Evolutionary conservation across 768 basidiomycete species (phyloP), one percentile per base, ranked within the genome.

Genomic region (Pleurotus pulmonarius): DNA sequence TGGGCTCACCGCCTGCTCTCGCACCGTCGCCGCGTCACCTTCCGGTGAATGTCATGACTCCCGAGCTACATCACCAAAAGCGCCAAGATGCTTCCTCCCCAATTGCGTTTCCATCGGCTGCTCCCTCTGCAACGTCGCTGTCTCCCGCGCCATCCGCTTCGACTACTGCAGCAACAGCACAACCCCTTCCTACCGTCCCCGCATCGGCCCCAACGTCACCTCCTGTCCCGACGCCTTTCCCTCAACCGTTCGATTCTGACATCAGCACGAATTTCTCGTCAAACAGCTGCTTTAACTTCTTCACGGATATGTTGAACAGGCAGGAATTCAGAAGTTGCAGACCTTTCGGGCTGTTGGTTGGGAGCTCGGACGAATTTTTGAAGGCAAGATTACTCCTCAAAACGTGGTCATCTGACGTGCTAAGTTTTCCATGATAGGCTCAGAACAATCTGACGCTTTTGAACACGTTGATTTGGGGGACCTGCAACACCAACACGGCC

Each of bases 381-480:
- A 48, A 75, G 66, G 90, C 88, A 60, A 55, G 76, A 76, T 37
- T 34, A 54, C 56, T 51, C 59, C 45, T 43, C n/a, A 41, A 8
- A 41, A 47, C 2, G 16, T 58, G 29, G 43, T 24, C 24, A 13
- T 59, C 18, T 9, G 25, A 16, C 12, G 29, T 48, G 22, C 39
- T 46, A 61, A 49, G 43, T 29, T 52, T 46, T 57, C 38, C 20
- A 20, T 34, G 11, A 24, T 57, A 91, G 88, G 84, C 86, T 37
- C 87, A 88, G 70, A 64, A 68, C 2, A 85, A 89, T 69, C 64
- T 83, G 40, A 79, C 82, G 1, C 66, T 78, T 37, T 75, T 91
- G 64, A 93, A 92, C 63, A 68, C 73, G 7, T 73, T 91, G 49
- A 64, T 93, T 5, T 90, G 89, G 86, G 89, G 88, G 2, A 90